These are phyloP conservation scores for Canavalia ensiformis DNA, from an alignment of 306 rosid genomes.

Conservation along the genomic window DNA sequence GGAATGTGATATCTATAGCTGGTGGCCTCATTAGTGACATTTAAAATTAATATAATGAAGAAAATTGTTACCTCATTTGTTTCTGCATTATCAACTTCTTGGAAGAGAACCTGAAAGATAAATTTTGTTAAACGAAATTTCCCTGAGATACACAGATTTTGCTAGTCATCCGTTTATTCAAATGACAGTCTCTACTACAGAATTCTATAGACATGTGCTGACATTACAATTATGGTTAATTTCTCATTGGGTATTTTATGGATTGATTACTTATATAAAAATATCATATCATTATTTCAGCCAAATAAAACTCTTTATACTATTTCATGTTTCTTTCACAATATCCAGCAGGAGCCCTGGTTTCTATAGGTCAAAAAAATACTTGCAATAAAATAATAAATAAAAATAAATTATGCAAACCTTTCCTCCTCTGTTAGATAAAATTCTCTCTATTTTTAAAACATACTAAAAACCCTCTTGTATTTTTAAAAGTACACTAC, in stretches of 20 bases:
- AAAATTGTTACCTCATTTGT: background rate
- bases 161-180: background rate
- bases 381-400: too few relatives aligned
- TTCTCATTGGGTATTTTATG: too few relatives aligned
- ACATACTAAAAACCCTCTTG: too few relatives aligned
- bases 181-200: background rate
- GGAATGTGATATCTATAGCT: background rate
- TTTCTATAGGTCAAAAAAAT: too few relatives aligned
- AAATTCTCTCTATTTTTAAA: too few relatives aligned
- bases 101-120: background rate
- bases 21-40: slow-evolving; percentile 11
- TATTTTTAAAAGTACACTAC: too few relatives aligned
- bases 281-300: background rate
- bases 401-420: too few relatives aligned
- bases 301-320: background rate
- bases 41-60: background rate
- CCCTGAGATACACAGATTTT: background rate
- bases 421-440: too few relatives aligned
- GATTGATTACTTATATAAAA: too few relatives aligned
- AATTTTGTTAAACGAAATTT: background rate
- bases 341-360: too few relatives aligned
- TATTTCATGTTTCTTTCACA: too few relatives aligned
- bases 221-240: too few relatives aligned
- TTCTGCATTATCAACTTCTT: background rate
- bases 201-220: background rate